Base-by-base conservation (phyloP, 495 filamentous ascomycete species). In the Staphylotrichum longicolle region DNA sequence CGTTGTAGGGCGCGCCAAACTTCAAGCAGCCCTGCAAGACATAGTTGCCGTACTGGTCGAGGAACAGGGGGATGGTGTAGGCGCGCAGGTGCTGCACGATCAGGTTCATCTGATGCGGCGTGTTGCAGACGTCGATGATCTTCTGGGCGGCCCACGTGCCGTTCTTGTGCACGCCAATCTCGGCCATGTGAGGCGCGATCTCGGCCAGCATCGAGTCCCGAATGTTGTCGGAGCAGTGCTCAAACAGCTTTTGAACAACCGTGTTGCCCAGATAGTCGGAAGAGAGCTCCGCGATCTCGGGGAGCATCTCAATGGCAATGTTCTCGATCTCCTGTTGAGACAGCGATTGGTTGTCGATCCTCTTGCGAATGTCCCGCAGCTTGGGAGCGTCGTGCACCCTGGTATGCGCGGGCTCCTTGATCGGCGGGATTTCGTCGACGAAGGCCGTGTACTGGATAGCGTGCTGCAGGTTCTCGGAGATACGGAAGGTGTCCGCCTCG, bases 61-160 rank as follows among this genome's bases (percentile, higher is more conserved):
- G 82, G 82, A 98, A 98, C 27, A 96, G 78, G 3, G 92, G 88
- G 32, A 97, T 83, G 5, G 88, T 89, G 75, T 95, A 96, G 2
- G 90, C 86, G 8, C 88, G 86, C 35, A 98, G 80, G 63, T 88
- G 82, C 62, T 96, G 84, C 35, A 95, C 88, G 66, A 97, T 91
- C 72, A 91, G 80, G 40, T 81, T 75, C 86, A 92, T 93, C 77
- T 98, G 91, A 54, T 81, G 80, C 5, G 89, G 88, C 3, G 88
- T 90, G 72, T 92, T 88, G 64, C 91, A 90, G 20, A 96, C 91
- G 73, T 98, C 94, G 64, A 98, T 97, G 66, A 98, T 98, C 83
- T 98, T 98, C 75, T 98, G 94, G 0, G 93, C 94, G 59, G 94
- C 94, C 94, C 94, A 98, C 5, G 94, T 98, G 46, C 94, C 94